Base-by-base conservation (phyloP, 1,284 basidiomycete species). In the Anthracocystis setariae region DNA sequence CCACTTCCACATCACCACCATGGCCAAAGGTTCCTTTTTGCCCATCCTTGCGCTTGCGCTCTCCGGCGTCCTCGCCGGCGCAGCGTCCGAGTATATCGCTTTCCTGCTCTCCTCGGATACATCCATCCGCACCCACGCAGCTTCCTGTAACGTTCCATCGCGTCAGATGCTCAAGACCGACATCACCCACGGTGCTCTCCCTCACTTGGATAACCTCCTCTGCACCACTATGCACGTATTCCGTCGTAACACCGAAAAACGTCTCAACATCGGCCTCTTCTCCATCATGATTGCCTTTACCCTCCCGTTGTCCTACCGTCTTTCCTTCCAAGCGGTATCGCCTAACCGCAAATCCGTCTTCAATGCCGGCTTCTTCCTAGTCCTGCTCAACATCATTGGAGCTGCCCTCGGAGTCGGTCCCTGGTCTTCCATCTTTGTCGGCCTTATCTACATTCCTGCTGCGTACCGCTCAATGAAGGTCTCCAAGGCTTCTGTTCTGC, bases 261-360 rank as follows among this genome's bases (percentile, higher is more conserved):
- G 66, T 0, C 51, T 69, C 54, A 73, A 69, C 27, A 42, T 66
- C 17, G 71, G 71, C 9, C 43, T 73, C 4, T 63, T 60, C 29
- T 40, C 71, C 21, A 52, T 73, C 46, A 58, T 73, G 54, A 50
- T 52, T 24, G 54, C 61, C 18, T 48, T 56, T 38, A 56, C 53
- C 7, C 33, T 69, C 2, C 66, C 65, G 0, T 51, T 68, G 3
- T 56, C 54, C 13, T 61, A 65, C 20, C 66, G 66, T 21, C 71
- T 73, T 49, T 65, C 51, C 23, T 73, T 69, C 59, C 65, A 69
- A 33, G 65, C 71, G 1, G 71, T 69, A 23, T 73, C 71, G 39
- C 71, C 71, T 0, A 73, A 73, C 32, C 61, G 71, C 54, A 73
- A 69, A 33, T 62, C 71, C 1, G 8, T 35, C 2, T 35, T 73